These are phyloP conservation scores for Volvox reticuliferus DNA, from an alignment of 139 green algal genomes.

Conservation along the genomic window DNA sequence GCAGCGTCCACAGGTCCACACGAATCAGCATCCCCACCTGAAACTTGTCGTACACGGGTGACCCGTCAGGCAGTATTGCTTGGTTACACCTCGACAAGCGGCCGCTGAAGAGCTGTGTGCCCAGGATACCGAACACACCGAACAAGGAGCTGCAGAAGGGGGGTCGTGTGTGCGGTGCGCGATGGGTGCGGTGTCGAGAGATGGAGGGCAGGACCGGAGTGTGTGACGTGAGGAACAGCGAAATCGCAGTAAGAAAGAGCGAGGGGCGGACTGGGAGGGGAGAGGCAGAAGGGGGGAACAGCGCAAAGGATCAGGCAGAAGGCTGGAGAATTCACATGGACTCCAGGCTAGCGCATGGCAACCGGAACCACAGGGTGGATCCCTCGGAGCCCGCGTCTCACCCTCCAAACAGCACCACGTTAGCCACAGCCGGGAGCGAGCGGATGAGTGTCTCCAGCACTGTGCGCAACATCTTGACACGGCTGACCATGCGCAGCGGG, in stretches of 20 bases:
- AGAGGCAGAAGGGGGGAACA: background rate
- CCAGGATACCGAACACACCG: conserved; percentile 67
- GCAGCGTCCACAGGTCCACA: no score
- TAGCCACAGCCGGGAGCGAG: conserved; percentile 52
- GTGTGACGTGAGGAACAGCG: no score
- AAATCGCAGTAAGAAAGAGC: no score
- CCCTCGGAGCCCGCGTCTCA: background rate
- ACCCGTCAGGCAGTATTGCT: background rate
- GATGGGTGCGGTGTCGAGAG: no score
- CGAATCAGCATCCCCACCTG: background rate
- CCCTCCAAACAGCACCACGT: conserved; percentile 58
- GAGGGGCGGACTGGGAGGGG: no score
- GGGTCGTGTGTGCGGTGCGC: background rate
- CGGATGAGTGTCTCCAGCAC: conserved; percentile 60
- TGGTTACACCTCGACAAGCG: conserved; percentile 54
- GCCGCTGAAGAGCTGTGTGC: conserved; percentile 67
- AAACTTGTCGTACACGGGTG: background rate
- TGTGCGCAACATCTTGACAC: conserved; percentile 53
- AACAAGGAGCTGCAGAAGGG: conserved; percentile 50
- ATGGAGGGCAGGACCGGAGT: no score
- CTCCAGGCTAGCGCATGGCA: background rate
- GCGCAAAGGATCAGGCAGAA: background rate
- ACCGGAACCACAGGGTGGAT: background rate
- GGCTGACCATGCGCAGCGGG: conserved; percentile 62
- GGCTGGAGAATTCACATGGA: no score